Conservation (phyloP, 2,329 filamentous ascomycete genomes). For the Phaeosphaeria sp. region DNA sequence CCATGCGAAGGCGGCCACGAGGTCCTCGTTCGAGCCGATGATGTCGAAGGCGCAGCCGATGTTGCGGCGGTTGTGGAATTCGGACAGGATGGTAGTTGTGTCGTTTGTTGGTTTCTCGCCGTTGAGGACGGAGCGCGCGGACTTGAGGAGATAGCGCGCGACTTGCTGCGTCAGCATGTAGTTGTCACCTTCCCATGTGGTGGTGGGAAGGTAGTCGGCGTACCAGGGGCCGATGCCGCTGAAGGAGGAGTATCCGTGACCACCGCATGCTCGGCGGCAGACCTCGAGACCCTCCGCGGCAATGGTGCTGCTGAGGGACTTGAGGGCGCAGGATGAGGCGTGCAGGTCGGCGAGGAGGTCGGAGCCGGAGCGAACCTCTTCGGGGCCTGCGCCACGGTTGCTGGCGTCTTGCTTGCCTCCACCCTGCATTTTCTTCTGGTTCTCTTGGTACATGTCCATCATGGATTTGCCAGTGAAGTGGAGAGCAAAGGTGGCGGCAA, state of each 20-base stretch:
- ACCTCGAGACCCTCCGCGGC: constrained; percentile 78
- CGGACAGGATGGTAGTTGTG: constrained; percentile 70
- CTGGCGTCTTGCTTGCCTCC: constrained; percentile 45
- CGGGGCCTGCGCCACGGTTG: constrained; percentile 67
- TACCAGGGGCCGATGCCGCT: constrained; percentile 79
- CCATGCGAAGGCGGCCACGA: constrained; percentile 79
- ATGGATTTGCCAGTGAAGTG: constrained; percentile 80
- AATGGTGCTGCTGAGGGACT: constrained; percentile 74
- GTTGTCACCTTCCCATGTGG: constrained; percentile 80
- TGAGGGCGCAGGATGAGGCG: constrained; percentile 77
- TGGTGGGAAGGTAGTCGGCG: constrained; percentile 74
- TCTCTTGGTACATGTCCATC: constrained; percentile 76
- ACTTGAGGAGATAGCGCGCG: constrained; percentile 77
- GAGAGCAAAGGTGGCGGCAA: constrained; percentile 78
- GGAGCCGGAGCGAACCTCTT: constrained; percentile 70
- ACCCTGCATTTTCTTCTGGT: constrained; percentile 68
- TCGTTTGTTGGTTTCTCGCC: constrained; percentile 71
- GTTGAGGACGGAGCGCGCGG: constrained; percentile 72
- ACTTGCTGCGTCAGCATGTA: constrained; percentile 86
- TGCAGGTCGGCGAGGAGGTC: constrained; percentile 77
- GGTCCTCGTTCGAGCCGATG: constrained; percentile 71
- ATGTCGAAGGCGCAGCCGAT: constrained; percentile 78
- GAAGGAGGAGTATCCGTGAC: constrained; percentile 78
- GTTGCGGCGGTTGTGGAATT: constrained; percentile 70
- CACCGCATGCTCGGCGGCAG: constrained; percentile 77